phyloP scores from a whole-genome alignment of 352 stramenopile genomes.

The Elongisporangium senticosum region DNA sequence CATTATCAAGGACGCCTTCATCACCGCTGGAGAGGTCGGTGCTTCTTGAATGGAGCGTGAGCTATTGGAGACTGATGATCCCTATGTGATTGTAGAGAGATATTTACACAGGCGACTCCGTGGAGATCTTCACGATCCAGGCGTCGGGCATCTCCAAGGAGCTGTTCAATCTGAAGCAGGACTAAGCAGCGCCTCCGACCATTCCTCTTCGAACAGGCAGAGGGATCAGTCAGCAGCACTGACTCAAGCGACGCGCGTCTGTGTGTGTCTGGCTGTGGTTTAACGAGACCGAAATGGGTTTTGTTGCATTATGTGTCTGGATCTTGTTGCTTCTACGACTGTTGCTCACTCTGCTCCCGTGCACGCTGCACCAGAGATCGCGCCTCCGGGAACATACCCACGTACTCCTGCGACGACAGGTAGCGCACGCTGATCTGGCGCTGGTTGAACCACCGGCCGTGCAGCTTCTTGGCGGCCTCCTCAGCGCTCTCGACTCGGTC shows the following conservation, averaged over 20 bases:
- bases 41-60: background rate
- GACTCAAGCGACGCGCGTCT: background rate
- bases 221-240: background rate
- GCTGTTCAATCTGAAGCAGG: conserved; percentile 93
- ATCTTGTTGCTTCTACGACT: conserved; percentile 10
- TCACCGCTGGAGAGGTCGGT: conserved; percentile 93
- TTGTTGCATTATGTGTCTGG: background rate
- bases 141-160: conserved; percentile 88
- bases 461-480: conserved; percentile 64
- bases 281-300: conserved; percentile 1
- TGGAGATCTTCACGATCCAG: conserved; percentile 98
- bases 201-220: no score
- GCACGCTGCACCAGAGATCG: conserved; percentile 64
- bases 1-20: conserved; percentile 98
- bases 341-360: conserved; percentile 24
- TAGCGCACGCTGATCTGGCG: conserved; percentile 87
- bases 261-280: background rate
- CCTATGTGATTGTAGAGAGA: conserved; percentile 72
- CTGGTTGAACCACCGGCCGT: conserved; percentile 90
- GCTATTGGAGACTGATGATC: conserved; percentile 6
- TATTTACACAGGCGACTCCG: conserved; percentile 98
- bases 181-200: conserved; percentile 52
- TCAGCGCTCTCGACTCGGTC: conserved; percentile 41
- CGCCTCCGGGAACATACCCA: conserved; percentile 83
- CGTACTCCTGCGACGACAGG: conserved; percentile 82